Evolutionary conservation across 306 rosid genomes (phyloP), one percentile per base, ranked within the genome.

Genomic region (Vicia villosa): DNA sequence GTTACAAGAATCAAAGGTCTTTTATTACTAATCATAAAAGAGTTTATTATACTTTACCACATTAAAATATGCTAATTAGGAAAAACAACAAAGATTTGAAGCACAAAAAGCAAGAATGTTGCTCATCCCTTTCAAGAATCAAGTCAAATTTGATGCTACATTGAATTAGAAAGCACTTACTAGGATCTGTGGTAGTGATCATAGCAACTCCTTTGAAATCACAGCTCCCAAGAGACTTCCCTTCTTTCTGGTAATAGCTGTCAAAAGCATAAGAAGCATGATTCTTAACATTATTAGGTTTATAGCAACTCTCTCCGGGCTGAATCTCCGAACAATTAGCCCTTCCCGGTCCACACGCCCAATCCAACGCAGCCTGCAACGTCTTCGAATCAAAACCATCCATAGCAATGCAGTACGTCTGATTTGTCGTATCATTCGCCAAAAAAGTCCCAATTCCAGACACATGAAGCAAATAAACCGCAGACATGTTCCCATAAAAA

Each of bases 221-320:
- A 75, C 97, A 94, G 71, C 95, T 78, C 13, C 96, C 96, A 49
- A 90, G 72, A 75, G 82, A 69, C 73, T 46, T 91, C 37, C 82
- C 95, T 83, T 86, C 74, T 51, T 80, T 91, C 89, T 91, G 97
- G 82, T 81, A 91, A 84, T 94, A 94, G 84, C 96, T 88, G 83
- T 94, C 95, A 77, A 94, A 94, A 2, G 97, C 99, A 82, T 83
- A 94, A 40, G 97, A 79, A 38, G 99, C 97, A 81, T 94, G 99
- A 30, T 15, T 86, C 76, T 86, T 91, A 58, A 94, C 97, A 68
- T 82, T 91, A 57, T 91, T 94, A 61, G 95, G 97, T 75, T 79
- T 83, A 30, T 87, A 94, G 43, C 99, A 94, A 66, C 36, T 78
- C 75, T 94, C 88, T 38, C 99, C 99, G 0, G 96, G 96, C 65